These are phyloP conservation scores for Sophora flavescens DNA, from an alignment of 306 rosid genomes.

Conservation along the genomic window DNA sequence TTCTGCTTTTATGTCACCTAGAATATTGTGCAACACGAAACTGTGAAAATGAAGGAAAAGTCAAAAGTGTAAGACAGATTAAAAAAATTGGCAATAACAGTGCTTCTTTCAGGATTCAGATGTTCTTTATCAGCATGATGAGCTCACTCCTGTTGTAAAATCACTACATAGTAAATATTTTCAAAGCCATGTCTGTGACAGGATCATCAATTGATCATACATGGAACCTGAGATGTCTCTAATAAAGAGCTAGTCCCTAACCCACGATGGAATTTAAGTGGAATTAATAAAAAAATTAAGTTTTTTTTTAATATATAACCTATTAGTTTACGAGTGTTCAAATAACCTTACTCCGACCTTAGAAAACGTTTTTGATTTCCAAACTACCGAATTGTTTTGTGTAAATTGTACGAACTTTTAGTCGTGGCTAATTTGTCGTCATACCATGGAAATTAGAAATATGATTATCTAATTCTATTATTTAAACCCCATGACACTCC, in stretches of 20 bases:
- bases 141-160: conserved; percentile 33
- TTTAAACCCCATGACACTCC: no score
- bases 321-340: no score
- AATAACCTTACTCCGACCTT: no score
- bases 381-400: conserved; percentile 7
- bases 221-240: conserved; percentile 2
- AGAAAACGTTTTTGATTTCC: conserved; percentile 12
- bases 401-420: conserved; percentile 13
- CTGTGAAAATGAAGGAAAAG: conserved; percentile 28
- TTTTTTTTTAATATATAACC: no score
- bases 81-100: not conserved
- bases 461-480: not conserved
- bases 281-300: not conserved
- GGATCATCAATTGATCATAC: not conserved
- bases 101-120: conserved; percentile 47
- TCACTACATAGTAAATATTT: not conserved
- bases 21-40: conserved; percentile 45
- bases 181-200: not conserved
- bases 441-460: conserved; percentile 8
- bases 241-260: conserved; percentile 17
- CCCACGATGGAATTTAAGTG: conserved; percentile 1
- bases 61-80: conserved; percentile 17
- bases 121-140: conserved; percentile 26
- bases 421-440: conserved; percentile 19
- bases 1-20: conserved; percentile 46